Evolutionary conservation across 176 grass and related monocot genomes (phyloP), one percentile per base, ranked within the genome.

Genomic region (Typha latifolia): DNA sequence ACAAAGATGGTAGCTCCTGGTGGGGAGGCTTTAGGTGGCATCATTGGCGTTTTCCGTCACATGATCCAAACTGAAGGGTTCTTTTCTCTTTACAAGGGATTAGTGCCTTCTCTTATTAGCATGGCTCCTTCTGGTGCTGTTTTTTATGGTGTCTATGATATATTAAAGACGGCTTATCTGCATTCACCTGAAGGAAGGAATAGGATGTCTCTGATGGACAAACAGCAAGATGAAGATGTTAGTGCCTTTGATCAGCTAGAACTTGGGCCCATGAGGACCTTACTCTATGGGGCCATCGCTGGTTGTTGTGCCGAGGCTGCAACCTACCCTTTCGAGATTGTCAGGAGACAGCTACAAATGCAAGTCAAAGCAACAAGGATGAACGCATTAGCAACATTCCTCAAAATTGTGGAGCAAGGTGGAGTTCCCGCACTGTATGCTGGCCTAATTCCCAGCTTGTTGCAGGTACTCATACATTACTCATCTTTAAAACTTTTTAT

Each of bases 121-220:
- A 99, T 99, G 95, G 95, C 95, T 15, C 95, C 95, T 67, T 99
- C 95, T 26, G 95, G 95, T 2, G 95, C 95, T 62, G 95, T 99
- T 67, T 99, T 99, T 55, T 99, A 99, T 49, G 95, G 95, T 20
- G 89, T 94, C 12, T 99, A 99, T 47, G 95, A 99, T 72, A 99
- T 99, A 80, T 49, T 99, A 72, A 99, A 99, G 84, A 66, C 83
- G 48, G 78, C 83, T 65, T 99, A 94, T 72, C 81, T 99, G 19
- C 85, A 77, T 66, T 93, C 89, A 0, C 86, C 89, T 0, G 77
- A 93, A 78, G 95, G 95, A 62, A 87, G 74, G 78, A 85, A 61
- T 20, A 82, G 95, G 55, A 23, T 74, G 66, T 72, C 34, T 4
- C 63, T 82, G 64, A 81, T 90, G 94, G 90, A 84, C 21, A 48